Base-by-base conservation (phyloP, 2,329 filamentous ascomycete species). In the Myriosclerotinia duriaeana region DNA sequence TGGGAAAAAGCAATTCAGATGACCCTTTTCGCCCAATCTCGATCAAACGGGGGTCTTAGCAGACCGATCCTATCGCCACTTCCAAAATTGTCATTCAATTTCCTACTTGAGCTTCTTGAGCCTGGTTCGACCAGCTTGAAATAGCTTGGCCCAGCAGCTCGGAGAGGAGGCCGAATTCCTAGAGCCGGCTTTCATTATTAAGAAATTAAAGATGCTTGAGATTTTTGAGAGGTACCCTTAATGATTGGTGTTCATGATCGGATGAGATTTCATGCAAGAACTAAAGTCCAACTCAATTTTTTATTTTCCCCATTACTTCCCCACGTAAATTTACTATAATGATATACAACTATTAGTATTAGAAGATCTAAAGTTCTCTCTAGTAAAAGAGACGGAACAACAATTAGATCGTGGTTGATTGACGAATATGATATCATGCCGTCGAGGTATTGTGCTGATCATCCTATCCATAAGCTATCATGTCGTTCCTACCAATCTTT, bases 1-100 rank as follows among this genome's bases (percentile, higher is more conserved):
- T 38, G 12, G 58, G 58, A 50, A 61, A 34, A 61, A 61, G 58
- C n/a, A 50, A 61, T 61, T 50, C 58, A 61, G 58, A 61, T 61
- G 58, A 61, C 44, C n/a, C 20, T 26, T 46, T 48, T 58, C 26
- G 34, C 50, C 52, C 52, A 46, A 26, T 58, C 52, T 64, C n/a
- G 52, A n/a, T n/a, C 30, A 58, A 26, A 36, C 56, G 40, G 38
- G 44, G 34, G 40, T 34, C 34, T 20, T 17, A 53, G 17, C 17
- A 15, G 50, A 53, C 26, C 36, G 15, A 46, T 34, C 30, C 40
- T 46, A 22, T 38, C 17, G 38, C 61, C 53, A 58, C 61, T 38
- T 26, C 52, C 26, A 56, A 58, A 64, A 30, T 56, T 44, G 40
- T 58, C 61, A 22, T 34, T 56, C 44, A 44, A 64, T 58, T 64